Evolutionary conservation across 768 basidiomycete genomes (phyloP).

Genomic region (Phaeotremella skinneri): DNA sequence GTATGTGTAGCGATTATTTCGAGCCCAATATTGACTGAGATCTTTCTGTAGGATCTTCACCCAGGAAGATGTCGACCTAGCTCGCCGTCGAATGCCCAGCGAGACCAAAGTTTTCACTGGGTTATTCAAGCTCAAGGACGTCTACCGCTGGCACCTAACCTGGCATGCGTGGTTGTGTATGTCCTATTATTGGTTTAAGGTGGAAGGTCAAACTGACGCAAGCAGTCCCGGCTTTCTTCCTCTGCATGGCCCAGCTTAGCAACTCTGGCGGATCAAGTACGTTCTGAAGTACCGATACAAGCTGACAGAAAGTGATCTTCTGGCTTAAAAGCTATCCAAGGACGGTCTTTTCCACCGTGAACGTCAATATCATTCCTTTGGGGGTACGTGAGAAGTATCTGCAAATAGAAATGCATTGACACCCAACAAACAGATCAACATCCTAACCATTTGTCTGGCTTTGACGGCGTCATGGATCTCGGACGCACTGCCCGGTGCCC

Average conservation of each 20-base stretch:
- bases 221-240: slow-evolving; percentile 34
- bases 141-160: slow-evolving; percentile 35
- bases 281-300: slow-evolving; percentile 1
- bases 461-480: slow-evolving; percentile 30
- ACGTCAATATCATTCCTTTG: slow-evolving; percentile 31
- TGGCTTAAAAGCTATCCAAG: slow-evolving; percentile 32
- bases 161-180: slow-evolving; percentile 40
- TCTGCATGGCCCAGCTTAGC: slow-evolving; percentile 30
- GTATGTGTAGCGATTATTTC: slow-evolving; percentile 13
- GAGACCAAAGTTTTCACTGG: slow-evolving; percentile 34
- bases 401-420: not conserved
- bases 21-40: not conserved
- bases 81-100: slow-evolving; percentile 27
- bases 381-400: slow-evolving; percentile 26
- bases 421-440: slow-evolving; percentile 28
- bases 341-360: slow-evolving; percentile 24
- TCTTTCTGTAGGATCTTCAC: slow-evolving; percentile 27
- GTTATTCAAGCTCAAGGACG: slow-evolving; percentile 40
- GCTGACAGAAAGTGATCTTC: slow-evolving; percentile 27
- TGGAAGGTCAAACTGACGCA: not conserved
- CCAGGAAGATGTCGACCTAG: slow-evolving; percentile 31
- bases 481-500: slow-evolving; percentile 27
- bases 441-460: slow-evolving; percentile 31
- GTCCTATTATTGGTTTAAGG: not conserved
- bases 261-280: slow-evolving; percentile 31